Percentiles rank a stretch among this genome's conserved stretches.
phyloP scores from a whole-genome alignment of 768 basidiomycete genomes.

The Rhodotorula taiwanensis region DNA sequence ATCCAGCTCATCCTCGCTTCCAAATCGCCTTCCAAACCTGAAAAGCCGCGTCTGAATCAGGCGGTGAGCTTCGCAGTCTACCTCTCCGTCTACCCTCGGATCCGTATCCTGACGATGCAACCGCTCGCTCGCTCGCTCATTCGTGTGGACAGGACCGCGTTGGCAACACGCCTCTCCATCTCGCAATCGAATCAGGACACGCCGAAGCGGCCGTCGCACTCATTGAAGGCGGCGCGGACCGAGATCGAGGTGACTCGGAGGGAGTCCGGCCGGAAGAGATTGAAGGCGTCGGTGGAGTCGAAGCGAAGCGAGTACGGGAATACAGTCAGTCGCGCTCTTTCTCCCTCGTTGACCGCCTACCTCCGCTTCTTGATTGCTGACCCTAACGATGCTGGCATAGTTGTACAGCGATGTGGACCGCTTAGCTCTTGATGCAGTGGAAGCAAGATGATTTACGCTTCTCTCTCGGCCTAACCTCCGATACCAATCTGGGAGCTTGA shows the following conservation, averaged over 20 bases:
- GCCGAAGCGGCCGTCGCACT: slow-evolving; percentile 81
- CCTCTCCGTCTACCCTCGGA: background rate
- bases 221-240: slow-evolving; percentile 92
- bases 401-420: slow-evolving; percentile 22
- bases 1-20: slow-evolving; percentile 72
- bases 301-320: slow-evolving; percentile 70
- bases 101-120: background rate
- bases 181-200: slow-evolving; percentile 94
- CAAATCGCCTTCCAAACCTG: slow-evolving; percentile 49
- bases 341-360: no score
- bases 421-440: background rate
- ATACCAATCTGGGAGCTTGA: no score
- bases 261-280: slow-evolving; percentile 65
- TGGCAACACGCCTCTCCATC: slow-evolving; percentile 94
- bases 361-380: background rate
- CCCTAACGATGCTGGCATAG: background rate
- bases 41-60: slow-evolving; percentile 48
- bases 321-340: slow-evolving; percentile 46
- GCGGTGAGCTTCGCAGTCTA: background rate
- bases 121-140: background rate
- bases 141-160: slow-evolving; percentile 36
- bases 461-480: no score
- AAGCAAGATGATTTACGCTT: background rate
- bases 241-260: slow-evolving; percentile 73
- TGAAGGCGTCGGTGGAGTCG: slow-evolving; percentile 79